Percentiles rank a stretch among this genome's conserved stretches.
phyloP scores from a whole-genome alignment of 2,329 filamentous ascomycete genomes.

The Eutypella sp. region DNA sequence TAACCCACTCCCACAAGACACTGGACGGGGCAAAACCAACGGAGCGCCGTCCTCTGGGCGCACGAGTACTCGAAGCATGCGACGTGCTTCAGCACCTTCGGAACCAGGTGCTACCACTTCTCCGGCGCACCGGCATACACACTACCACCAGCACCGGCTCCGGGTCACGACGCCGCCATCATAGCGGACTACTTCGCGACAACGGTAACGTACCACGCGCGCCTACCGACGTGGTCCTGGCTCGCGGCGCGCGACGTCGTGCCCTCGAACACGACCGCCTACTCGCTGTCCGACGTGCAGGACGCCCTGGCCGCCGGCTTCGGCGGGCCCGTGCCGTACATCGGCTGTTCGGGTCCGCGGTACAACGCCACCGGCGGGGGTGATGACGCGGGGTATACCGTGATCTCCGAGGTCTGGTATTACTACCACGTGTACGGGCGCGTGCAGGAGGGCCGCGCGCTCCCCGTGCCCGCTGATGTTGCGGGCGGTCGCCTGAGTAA shows the following conservation, averaged over 20 bases:
- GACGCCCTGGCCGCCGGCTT: conserved; percentile 42
- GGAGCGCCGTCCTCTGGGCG: conserved; percentile 58
- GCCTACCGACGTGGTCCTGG: conserved; percentile 57
- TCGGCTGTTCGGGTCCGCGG: conserved; percentile 56
- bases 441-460: conserved; percentile 46
- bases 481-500: conserved; percentile 46
- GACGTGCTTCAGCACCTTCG: conserved; percentile 63
- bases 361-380: conserved; percentile 56
- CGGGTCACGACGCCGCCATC: too few relatives aligned
- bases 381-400: conserved; percentile 51
- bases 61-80: conserved; percentile 66
- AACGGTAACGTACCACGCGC: conserved; percentile 50
- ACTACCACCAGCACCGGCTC: too few relatives aligned
- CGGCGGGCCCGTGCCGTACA: conserved; percentile 52
- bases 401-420: conserved; percentile 61
- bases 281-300: conserved; percentile 50
- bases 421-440: conserved; percentile 56
- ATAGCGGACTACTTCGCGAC: conserved; percentile 61
- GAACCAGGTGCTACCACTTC: conserved; percentile 61
- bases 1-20: conserved; percentile 26
- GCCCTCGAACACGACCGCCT: conserved; percentile 54
- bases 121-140: conserved; percentile 47
- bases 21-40: conserved; percentile 55
- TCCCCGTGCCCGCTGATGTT: conserved; percentile 38
- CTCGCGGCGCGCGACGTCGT: conserved; percentile 48